Conservation (phyloP, 768 basidiomycete species). For the Tylopilus balloui region DNA sequence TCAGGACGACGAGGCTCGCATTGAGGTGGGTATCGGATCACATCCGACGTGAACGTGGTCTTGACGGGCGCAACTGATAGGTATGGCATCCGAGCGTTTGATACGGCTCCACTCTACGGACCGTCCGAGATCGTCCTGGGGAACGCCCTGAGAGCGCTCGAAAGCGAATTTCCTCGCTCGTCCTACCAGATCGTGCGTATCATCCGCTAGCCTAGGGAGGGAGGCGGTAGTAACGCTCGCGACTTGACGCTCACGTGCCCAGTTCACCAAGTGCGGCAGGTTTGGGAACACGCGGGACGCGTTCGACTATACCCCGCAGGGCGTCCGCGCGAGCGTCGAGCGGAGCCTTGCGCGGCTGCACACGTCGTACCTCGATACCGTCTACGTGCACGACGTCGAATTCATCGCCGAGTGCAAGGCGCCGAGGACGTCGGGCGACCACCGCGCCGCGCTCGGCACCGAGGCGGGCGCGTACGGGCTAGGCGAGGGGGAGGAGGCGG, state of each 20-base stretch:
- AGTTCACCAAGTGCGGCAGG: slow-evolving; percentile 88
- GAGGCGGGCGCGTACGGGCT: slow-evolving; percentile 66
- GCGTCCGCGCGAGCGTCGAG: slow-evolving; percentile 60
- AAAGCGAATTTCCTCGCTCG: slow-evolving; percentile 67
- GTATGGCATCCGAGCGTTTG: slow-evolving; percentile 78
- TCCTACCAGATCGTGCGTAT: slow-evolving; percentile 65
- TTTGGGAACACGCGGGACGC: slow-evolving; percentile 48
- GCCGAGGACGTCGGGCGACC: slow-evolving; percentile 52
- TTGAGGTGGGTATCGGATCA: slow-evolving; percentile 49
- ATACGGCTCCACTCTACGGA: slow-evolving; percentile 80
- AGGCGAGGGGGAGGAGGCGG: slow-evolving; percentile 49
- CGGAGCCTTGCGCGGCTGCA: slow-evolving; percentile 65
- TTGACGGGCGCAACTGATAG: slow-evolving; percentile 34
- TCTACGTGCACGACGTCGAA: slow-evolving; percentile 85
- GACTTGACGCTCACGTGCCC: not conserved
- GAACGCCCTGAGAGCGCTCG: slow-evolving; percentile 53
- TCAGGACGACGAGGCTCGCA: slow-evolving; percentile 68
- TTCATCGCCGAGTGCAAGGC: slow-evolving; percentile 55
- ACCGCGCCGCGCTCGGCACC: slow-evolving; percentile 46
- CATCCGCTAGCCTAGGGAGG: too few species aligned
- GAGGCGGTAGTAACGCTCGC: not conserved
- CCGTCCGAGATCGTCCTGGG: slow-evolving; percentile 76
- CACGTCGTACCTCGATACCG: slow-evolving; percentile 73
- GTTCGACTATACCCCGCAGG: slow-evolving; percentile 72
- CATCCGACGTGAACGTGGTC: not conserved